These are phyloP conservation scores for Chiua virens DNA, from an alignment of 768 basidiomycete genomes.

Conservation along the genomic window DNA sequence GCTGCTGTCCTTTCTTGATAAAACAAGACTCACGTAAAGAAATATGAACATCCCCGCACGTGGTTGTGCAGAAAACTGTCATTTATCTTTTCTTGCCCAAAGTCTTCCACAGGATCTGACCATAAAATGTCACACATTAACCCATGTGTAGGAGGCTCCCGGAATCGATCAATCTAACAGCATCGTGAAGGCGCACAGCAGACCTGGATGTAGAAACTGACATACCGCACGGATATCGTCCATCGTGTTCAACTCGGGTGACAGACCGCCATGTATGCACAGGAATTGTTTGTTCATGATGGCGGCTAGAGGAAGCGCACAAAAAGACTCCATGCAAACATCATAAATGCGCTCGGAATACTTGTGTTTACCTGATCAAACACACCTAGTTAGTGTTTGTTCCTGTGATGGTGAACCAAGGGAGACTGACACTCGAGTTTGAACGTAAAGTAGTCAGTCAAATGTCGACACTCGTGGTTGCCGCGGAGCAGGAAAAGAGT, in stretches of 20 bases:
- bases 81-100: slow-evolving; percentile 87
- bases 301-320: slow-evolving; percentile 90
- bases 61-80: slow-evolving; percentile 96
- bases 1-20: background rate
- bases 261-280: slow-evolving; percentile 96
- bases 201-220: slow-evolving; percentile 5
- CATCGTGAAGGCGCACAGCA: background rate
- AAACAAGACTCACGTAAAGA: slow-evolving; percentile 65
- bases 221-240: slow-evolving; percentile 89
- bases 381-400: slow-evolving; percentile 4
- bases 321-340: slow-evolving; percentile 98
- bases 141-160: slow-evolving; percentile 96
- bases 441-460: slow-evolving; percentile 99
- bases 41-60: slow-evolving; percentile 95
- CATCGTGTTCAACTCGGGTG: slow-evolving; percentile 91
- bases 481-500: slow-evolving; percentile 95
- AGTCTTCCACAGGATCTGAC: slow-evolving; percentile 98
- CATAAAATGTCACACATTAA: slow-evolving; percentile 99
- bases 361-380: slow-evolving; percentile 86
- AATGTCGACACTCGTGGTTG: slow-evolving; percentile 97
- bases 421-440: slow-evolving; percentile 87
- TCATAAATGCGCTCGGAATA: slow-evolving; percentile 97
- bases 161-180: slow-evolving; percentile 89
- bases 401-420: background rate
- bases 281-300: slow-evolving; percentile 99